Evolutionary conservation across 2,329 filamentous ascomycete genomes (phyloP), one percentile per base, ranked within the genome.

Genomic region (Annulohypoxylon truncatum): DNA sequence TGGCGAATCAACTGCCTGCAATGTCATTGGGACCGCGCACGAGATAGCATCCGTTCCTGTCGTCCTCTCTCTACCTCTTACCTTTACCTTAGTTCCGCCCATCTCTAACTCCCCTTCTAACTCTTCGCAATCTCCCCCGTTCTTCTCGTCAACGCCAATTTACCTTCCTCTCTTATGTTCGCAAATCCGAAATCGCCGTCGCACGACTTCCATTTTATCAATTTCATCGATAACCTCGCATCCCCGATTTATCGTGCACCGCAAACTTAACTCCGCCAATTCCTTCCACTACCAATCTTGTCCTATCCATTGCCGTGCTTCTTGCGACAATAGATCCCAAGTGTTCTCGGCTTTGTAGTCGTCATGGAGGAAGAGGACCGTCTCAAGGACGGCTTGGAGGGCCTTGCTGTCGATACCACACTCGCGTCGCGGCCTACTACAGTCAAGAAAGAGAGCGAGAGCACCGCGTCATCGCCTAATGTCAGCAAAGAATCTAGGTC

Each of bases 321-420:
- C 38, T 20, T 42, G 52, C 47, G 61, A 64, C 31, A 61, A 58
- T 52, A 69, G 33, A 47, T 57, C 42, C n/a, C 48, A 54, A 18
- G 26, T 44, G 42, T 40, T 10, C 44, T 22, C n/a, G 59, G 54
- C 48, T 42, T 57, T 40, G 48, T 51, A 48, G 56, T 51, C 67
- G 69, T 57, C n/a, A 77, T 77, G 76, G 76, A 76, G 66, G 76
- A 77, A 44, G 75, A 76, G 61, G 74, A 77, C 22, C 71, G 62
- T 53, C 64, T 75, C 5, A 68, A 76, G 55, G 70, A 75, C 61
- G 75, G 72, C 60, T 62, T 83, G 77, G 81, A 82, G 72, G 77
- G 78, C 70, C 77, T 83, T 64, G 83, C 81, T 73, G 77, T 81
- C 54, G 81, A 84, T 71, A 79, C 82, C 35, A 76, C 74, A 51